Conservation (phyloP, 129 eudicot genomes). For the Logfia minima region DNA sequence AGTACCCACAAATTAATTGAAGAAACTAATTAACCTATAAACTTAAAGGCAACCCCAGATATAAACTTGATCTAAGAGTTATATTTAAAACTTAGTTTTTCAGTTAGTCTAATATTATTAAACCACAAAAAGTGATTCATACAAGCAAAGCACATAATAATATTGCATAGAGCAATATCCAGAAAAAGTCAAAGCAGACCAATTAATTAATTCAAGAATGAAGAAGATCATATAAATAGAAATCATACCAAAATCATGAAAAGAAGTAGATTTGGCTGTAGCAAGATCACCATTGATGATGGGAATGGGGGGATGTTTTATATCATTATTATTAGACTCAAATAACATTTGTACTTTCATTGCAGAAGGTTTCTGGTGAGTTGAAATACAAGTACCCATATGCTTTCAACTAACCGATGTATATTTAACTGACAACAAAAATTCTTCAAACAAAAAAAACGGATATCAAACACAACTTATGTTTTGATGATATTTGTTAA, state of each 20-base stretch:
- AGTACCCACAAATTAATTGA: not conserved
- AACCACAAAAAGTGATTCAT: too few relatives aligned
- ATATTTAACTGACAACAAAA: not conserved
- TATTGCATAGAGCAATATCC: not conserved
- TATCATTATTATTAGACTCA: conserved; percentile 11
- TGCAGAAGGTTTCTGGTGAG: conserved; percentile 26
- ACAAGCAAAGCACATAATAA: not conserved
- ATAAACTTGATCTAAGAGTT: not conserved
- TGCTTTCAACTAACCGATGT: not conserved
- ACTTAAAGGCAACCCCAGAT: not conserved
- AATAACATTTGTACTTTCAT: conserved; percentile 17
- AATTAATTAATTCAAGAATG: not conserved
- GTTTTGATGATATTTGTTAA: not conserved
- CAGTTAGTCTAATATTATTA: too few relatives aligned
- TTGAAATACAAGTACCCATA: conserved; percentile 40
- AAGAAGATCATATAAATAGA: not conserved
- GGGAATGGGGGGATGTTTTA: conserved; percentile 10
- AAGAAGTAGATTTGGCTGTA: conserved; percentile 19
- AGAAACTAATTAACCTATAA: not conserved
- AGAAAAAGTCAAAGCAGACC: not conserved
- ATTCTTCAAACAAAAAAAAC: not conserved
- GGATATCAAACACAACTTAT: not conserved
- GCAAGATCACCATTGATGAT: conserved; percentile 21
- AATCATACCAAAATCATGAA: conserved; percentile 28
- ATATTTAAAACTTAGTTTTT: too few relatives aligned